Base-by-base conservation (phyloP, 176 grass and related monocot genomes). In the Rhynchospora breviuscula region DNA sequence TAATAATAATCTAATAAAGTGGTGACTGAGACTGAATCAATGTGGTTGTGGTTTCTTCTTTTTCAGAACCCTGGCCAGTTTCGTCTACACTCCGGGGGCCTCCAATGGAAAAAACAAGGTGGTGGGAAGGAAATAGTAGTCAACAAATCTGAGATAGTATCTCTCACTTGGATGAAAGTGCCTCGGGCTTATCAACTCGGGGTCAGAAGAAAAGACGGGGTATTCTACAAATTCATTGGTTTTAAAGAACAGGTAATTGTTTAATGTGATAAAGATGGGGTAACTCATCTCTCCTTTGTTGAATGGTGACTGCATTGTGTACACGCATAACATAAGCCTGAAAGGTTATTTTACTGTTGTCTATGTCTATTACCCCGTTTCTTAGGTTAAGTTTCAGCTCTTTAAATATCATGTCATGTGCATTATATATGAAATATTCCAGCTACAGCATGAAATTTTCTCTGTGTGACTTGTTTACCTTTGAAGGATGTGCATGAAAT, bases 41-140 rank as follows among this genome's bases (percentile, higher is more conserved):
- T 53, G 60, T 47, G 25, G 46, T 11, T 74, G 54, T 82, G 35
- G 35, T 40, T 79, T 51, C 17, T 86, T 43, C 26, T 89, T 69
- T 63, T 74, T 68, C 79, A 96, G 93, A 91, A 92, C 25, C 93
- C 91, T 78, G 91, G 91, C 18, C 91, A 96, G 77, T 93, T 96
- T 84, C 92, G 90, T 81, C 82, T 93, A 71, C 82, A 89, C 85
- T 86, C 93, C 0, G 91, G 87, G 57, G 91, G 93, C 29, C 63
- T 96, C 72, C 90, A 88, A 79, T 96, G 91, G 93, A 93, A 90
- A 86, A 96, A 91, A 54, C 93, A 89, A 88, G 93, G 93, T 65
- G 93, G 91, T 79, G 93, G 93, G 84, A 96, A 96, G 80, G 81
- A 85, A 52, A 91, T 96, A 60, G 83, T 90, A 67, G 80, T 96